These are phyloP conservation scores for Stereocaulon alpinum DNA, from an alignment of 495 filamentous ascomycete genomes.

Conservation along the genomic window DNA sequence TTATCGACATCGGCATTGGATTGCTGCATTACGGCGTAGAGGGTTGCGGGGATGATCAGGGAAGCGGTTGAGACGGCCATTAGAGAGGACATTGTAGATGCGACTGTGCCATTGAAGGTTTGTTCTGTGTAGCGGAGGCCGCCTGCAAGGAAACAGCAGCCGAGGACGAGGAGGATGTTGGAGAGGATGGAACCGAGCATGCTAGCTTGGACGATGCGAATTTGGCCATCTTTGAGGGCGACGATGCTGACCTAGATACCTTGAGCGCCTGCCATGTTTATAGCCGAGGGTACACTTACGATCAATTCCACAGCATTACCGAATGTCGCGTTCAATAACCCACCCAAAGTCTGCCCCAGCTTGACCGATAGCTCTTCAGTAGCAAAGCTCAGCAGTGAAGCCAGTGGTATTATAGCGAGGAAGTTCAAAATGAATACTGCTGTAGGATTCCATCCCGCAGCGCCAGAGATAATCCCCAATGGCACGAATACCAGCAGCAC, in stretches of 20 bases:
- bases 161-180: constrained; percentile 88
- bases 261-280: background rate
- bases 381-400: constrained; percentile 85
- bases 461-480: constrained; percentile 71
- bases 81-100: constrained; percentile 89
- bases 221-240: constrained; percentile 72
- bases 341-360: constrained; percentile 82
- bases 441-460: constrained; percentile 59
- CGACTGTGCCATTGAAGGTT: constrained; percentile 74
- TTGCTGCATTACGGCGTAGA: constrained; percentile 47
- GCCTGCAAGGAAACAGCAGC: constrained; percentile 92
- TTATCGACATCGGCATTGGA: constrained; percentile 32
- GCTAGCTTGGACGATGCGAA: constrained; percentile 90
- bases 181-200: constrained; percentile 97
- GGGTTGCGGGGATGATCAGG: constrained; percentile 83
- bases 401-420: constrained; percentile 88
- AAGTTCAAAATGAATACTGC: constrained; percentile 86
- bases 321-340: constrained; percentile 90
- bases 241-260: constrained; percentile 75
- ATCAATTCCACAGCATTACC: constrained; percentile 98
- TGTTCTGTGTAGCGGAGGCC: constrained; percentile 62
- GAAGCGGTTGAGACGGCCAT: constrained; percentile 89
- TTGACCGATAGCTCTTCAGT: constrained; percentile 83
- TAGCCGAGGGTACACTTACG: constrained; percentile 40
- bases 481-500: constrained; percentile 83